These are phyloP conservation scores for Backusella sp. DNA, from an alignment of 192 early-diverging fungal genomes.

Conservation along the genomic window DNA sequence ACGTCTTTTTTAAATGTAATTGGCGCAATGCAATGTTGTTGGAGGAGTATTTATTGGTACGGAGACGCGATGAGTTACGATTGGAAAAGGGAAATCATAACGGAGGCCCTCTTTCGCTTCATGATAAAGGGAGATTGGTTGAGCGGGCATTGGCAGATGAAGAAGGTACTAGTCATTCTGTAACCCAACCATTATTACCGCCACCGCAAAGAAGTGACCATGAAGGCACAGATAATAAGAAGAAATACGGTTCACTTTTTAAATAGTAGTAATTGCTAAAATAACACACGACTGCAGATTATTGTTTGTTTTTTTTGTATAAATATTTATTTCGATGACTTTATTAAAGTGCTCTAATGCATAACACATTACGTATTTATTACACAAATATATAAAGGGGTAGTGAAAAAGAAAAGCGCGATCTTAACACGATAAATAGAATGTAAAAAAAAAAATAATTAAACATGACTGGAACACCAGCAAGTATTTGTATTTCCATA, in stretches of 20 bases:
- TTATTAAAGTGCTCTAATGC: background rate
- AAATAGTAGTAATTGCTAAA: background rate
- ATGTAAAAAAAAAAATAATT: background rate
- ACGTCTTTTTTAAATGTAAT: conserved; percentile 53
- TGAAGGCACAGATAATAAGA: background rate
- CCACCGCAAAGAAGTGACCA: background rate
- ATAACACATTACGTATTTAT: background rate
- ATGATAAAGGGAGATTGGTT: background rate
- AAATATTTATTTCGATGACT: background rate
- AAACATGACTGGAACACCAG: background rate
- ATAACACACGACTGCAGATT: background rate
- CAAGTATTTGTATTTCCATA: conserved; percentile 3
- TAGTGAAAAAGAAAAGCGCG: background rate
- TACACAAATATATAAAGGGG: background rate
- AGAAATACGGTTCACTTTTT: background rate
- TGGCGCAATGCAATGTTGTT: conserved; percentile 49
- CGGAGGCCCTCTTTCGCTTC: background rate
- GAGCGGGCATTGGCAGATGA: background rate
- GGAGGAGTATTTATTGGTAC: conserved; percentile 41
- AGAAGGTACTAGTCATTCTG: background rate
- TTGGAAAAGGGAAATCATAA: conserved; percentile 21
- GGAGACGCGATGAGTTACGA: conserved; percentile 32
- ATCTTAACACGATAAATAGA: background rate
- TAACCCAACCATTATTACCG: background rate
- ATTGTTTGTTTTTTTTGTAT: background rate